phyloP scores from a whole-genome alignment of 768 basidiomycete species.

The Paxillus involutus region DNA sequence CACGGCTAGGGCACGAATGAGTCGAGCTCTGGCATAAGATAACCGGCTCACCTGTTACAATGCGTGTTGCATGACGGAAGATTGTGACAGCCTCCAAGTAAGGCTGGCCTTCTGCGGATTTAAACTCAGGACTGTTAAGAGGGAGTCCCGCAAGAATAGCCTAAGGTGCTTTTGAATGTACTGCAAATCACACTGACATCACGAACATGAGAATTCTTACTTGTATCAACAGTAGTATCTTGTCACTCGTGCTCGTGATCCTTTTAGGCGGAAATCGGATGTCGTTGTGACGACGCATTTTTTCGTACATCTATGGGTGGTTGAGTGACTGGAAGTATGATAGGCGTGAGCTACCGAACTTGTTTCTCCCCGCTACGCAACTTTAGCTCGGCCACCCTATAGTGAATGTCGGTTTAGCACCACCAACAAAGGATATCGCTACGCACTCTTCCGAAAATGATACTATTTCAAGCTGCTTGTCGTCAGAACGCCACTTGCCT shows the following conservation, averaged over 20 bases:
- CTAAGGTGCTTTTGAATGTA: conserved; percentile 36
- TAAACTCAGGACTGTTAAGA: conserved; percentile 68
- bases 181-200: background rate
- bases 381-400: conserved; percentile 66
- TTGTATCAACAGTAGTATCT: conserved; percentile 80
- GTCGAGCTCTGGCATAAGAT: background rate
- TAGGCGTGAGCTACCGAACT: conserved; percentile 33
- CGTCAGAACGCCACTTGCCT: conserved; percentile 2
- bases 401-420: conserved; percentile 1
- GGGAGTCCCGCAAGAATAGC: conserved; percentile 73
- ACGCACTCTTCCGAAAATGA: conserved; percentile 66
- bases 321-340: background rate
- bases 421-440: background rate
- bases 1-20: conserved; percentile 49
- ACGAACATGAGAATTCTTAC: conserved; percentile 33
- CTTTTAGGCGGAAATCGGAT: conserved; percentile 78
- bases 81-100: conserved; percentile 66
- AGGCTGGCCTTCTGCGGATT: conserved; percentile 67
- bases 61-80: conserved; percentile 74
- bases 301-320: conserved; percentile 53
- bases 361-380: conserved; percentile 76
- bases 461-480: conserved; percentile 59
- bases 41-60: conserved; percentile 61
- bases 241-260: conserved; percentile 69
- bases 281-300: conserved; percentile 67